Evolutionary conservation across 2,329 filamentous ascomycete species (phyloP), one percentile per base, ranked within the genome.

Genomic region (Cladophialophora exuberans): DNA sequence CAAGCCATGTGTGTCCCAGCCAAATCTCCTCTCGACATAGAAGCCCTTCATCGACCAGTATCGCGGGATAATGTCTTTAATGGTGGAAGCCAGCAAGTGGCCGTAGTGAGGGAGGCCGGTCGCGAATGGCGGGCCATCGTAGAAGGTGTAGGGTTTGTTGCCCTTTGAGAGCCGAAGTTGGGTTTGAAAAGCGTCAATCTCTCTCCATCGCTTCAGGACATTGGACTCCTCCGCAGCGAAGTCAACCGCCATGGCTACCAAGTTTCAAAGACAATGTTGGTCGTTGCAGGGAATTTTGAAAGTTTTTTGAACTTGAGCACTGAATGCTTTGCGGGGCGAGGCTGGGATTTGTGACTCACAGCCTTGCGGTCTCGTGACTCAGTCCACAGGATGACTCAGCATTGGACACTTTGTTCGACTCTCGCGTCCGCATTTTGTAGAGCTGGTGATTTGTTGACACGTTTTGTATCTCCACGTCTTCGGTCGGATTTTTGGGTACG

Each of bases 31-130:
- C 76, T 92, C 89, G 46, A 96, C 90, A 73, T 93, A 87, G 69
- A 84, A 89, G 20, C 90, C 90, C 70, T 92, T 92, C 90, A 94
- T 94, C 47, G 89, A 90, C 89, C 90, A 95, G 73, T 96, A 96
- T 62, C 90, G 80, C 1, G 90, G 89, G 63, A 96, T 93, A 59
- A 94, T 92, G 70, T 96, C 90, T 73, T 96, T 96, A 76, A 96
- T 94, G 51, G 90, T 95, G 17, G 89, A 94, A 33, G 90, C 87
- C 61, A 93, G 80, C 36, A 93, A 76, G 72, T 93, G 89, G 49
- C 84, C 81, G 64, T 86, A 83, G 68, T 85, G 83, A 18, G 81
- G 80, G 49, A 81, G 74, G 13, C 79, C 79, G 31, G 63, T 65
- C 41, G 64, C 84, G 67, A 89, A 89, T 3, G 86, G 85, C 41